Evolutionary conservation across 306 rosid species (phyloP), one percentile per base, ranked within the genome.

Genomic region (Prunus mume): DNA sequence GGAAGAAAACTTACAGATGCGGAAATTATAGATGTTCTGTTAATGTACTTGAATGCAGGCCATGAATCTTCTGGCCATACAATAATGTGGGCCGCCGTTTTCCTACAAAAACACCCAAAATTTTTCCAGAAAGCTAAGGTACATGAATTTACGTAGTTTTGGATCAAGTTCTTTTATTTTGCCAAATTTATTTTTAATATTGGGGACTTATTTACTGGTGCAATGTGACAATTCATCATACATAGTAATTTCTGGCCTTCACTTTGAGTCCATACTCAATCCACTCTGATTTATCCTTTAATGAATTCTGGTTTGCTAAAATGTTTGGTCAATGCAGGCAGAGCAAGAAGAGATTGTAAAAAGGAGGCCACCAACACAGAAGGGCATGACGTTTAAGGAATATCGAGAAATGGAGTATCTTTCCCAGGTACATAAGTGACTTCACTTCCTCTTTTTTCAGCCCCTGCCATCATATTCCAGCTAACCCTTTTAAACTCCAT

Each of bases 21-120:
- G 14, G 91, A 86, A 22, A 86, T 94, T 43, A 92, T 94, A 52
- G 97, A 94, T 78, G 65, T 92, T 49, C 77, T 94, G 85, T 15
- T 94, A 43, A 94, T 94, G 98, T 94, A 94, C 82, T 80, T 94
- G 84, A 94, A 94, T 63, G 98, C 97, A 0, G 98, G 98, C 45
- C 98, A 94, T 76, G 98, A 94, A 54, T 94, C 98, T 79, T 92
- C 97, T 0, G 98, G 96, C 15, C 98, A 94, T 71, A 94, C 81
- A 13, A 88, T 91, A 2, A 92, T 92, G 98, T 94, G 98, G 98
- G 85, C 97, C 2, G 64, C 84, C 25, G 46, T 73, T 73, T 89
- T 81, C 62, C 81, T 94, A 4, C 86, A 90, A 68, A 62, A 78
- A 58, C 90, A 90, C 64, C 96, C 95, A 0, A 85, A 94, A 63